Conservation (phyloP, 2,329 filamentous ascomycete genomes). For the Ophiostoma angusticollis region DNA sequence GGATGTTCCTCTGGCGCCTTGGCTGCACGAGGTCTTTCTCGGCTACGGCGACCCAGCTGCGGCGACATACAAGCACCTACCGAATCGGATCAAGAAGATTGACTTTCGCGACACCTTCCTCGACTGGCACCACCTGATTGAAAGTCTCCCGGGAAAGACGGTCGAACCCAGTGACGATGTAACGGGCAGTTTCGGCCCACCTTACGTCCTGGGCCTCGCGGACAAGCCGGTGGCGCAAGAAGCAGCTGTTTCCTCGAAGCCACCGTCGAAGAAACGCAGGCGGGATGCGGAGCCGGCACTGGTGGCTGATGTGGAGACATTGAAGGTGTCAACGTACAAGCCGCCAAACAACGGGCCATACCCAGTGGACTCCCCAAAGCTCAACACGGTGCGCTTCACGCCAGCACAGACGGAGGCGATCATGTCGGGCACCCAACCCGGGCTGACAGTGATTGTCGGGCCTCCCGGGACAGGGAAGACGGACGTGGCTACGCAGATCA, state of each 20-base stretch:
- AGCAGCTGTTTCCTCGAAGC: constrained; percentile 35
- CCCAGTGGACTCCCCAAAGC: constrained; percentile 66
- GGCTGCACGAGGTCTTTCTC: constrained; percentile 95
- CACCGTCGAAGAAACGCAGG: constrained; percentile 69
- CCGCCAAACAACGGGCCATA: constrained; percentile 84
- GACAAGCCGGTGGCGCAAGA: constrained; percentile 33
- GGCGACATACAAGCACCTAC: constrained; percentile 71
- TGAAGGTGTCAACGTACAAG: constrained; percentile 82
- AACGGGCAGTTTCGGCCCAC: constrained; percentile 65
- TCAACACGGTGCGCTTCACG: constrained; percentile 79
- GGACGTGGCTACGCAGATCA: constrained; percentile 97
- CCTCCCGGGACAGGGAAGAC: constrained; percentile 97
- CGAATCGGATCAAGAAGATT: constrained; percentile 63
- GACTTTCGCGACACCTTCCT: constrained; percentile 93
- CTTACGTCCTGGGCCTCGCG: constrained; percentile 67
- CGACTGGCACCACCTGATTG: constrained; percentile 86
- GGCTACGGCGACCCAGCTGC: constrained; percentile 88
- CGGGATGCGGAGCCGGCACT: constrained; percentile 59
- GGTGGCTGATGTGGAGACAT: constrained; percentile 48
- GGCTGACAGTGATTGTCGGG: constrained; percentile 84
- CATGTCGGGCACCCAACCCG: constrained; percentile 84
- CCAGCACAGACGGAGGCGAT: constrained; percentile 86
- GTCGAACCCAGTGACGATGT: constrained; percentile 66
- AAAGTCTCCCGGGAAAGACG: constrained; percentile 77
- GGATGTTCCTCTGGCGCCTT: constrained; percentile 73